These are phyloP conservation scores for Darksidea phi DNA, from an alignment of 495 filamentous ascomycete species.

Conservation along the genomic window DNA sequence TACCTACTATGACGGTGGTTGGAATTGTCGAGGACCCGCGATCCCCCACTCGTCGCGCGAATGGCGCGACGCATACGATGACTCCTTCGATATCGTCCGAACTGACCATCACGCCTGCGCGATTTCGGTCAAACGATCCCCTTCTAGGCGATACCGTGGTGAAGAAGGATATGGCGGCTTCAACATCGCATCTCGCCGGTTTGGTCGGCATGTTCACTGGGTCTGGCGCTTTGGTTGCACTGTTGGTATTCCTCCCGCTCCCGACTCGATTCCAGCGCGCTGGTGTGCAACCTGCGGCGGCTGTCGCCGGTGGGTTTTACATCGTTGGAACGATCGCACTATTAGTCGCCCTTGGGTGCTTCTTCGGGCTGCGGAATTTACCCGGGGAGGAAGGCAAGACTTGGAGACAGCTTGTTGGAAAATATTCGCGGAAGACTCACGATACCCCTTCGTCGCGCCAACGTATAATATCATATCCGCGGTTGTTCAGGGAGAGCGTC, in stretches of 20 bases:
- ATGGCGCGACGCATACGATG: constrained; percentile 33
- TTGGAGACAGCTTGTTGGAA: constrained; percentile 53
- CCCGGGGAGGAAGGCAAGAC: constrained; percentile 76
- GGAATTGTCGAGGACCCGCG: constrained; percentile 21
- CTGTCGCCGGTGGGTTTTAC: constrained; percentile 81
- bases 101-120: constrained; percentile 46
- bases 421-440: constrained; percentile 11
- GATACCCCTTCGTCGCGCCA: not conserved
- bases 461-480: constrained; percentile 36
- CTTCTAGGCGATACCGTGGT: not conserved
- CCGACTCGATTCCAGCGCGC: constrained; percentile 71
- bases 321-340: constrained; percentile 72
- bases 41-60: constrained; percentile 14
- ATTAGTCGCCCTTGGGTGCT: constrained; percentile 68
- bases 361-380: constrained; percentile 75
- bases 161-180: constrained; percentile 31
- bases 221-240: constrained; percentile 81
- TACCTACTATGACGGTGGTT: constrained; percentile 71
- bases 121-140: constrained; percentile 40
- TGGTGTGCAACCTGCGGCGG: constrained; percentile 63
- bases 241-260: constrained; percentile 79
- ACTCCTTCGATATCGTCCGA: constrained; percentile 43
- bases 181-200: constrained; percentile 71
- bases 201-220: constrained; percentile 91
- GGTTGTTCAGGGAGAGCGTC: constrained; percentile 59